A percentile compares a stretch with the other conserved stretches of the same genome.
phyloP scores from a whole-genome alignment of 352 stramenopile genomes.

The Phytophthora foliorum region DNA sequence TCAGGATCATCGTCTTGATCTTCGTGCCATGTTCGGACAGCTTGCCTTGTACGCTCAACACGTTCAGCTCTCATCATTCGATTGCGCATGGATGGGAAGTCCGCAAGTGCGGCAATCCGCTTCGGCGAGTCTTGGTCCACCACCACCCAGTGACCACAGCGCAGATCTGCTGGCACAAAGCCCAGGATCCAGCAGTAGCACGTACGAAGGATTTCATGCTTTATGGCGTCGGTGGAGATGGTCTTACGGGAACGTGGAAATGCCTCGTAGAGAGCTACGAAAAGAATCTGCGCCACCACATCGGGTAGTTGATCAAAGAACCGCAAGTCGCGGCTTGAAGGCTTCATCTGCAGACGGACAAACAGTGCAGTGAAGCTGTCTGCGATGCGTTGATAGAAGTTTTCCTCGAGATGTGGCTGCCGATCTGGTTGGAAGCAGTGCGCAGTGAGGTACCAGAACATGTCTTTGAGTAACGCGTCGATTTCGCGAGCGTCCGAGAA shows the following conservation, averaged over 20 bases:
- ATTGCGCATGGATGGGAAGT: slow-evolving; percentile 79
- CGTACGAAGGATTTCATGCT: slow-evolving; percentile 52
- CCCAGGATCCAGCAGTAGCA: slow-evolving; percentile 76
- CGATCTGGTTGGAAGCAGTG: slow-evolving; percentile 64
- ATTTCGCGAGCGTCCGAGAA: slow-evolving; percentile 56
- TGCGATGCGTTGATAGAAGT: slow-evolving; percentile 71
- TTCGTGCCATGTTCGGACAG: slow-evolving; percentile 60
- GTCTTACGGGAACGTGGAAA: slow-evolving; percentile 72
- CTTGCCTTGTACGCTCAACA: slow-evolving; percentile 66
- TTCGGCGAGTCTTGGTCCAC: slow-evolving; percentile 70
- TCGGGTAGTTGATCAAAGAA: slow-evolving; percentile 73
- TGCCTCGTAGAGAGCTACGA: slow-evolving; percentile 73
- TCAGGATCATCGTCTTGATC: slow-evolving; percentile 31
- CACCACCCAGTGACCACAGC: slow-evolving; percentile 61
- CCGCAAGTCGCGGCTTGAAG: slow-evolving; percentile 50
- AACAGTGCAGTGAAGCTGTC: slow-evolving; percentile 78
- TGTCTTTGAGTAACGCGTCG: slow-evolving; percentile 70
- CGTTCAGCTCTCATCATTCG: slow-evolving; percentile 71
- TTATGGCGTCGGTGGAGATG: slow-evolving; percentile 46
- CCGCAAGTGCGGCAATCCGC: slow-evolving; percentile 59
- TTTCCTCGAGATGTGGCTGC: slow-evolving; percentile 49
- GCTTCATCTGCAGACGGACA: slow-evolving; percentile 66
- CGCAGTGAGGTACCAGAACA: slow-evolving; percentile 80
- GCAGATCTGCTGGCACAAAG: slow-evolving; percentile 61
- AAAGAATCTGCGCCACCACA: slow-evolving; percentile 69